Conservation (phyloP, 2,329 filamentous ascomycete species). For the Exutisphaerella laricina region DNA sequence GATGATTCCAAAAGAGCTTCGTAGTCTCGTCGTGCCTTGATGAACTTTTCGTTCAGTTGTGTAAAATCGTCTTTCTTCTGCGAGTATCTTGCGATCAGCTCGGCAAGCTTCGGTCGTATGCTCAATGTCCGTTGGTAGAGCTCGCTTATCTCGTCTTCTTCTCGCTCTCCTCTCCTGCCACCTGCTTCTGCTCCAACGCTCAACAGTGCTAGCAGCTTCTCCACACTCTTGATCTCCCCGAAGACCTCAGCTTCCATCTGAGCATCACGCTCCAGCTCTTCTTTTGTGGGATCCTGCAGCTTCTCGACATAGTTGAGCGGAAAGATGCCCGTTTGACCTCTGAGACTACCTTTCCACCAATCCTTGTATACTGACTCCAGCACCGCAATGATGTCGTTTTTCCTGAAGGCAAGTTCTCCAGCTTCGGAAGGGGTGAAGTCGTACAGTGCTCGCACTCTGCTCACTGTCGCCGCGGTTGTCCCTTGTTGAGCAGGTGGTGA, state of each 20-base stretch:
- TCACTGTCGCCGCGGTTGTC: constrained; percentile 93
- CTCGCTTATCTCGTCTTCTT: constrained; percentile 88
- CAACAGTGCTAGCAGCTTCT: constrained; percentile 78
- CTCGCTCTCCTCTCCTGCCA: constrained; percentile 61
- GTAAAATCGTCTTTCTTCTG: constrained; percentile 99
- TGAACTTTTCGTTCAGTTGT: constrained; percentile 98
- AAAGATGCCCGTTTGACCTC: constrained; percentile 95
- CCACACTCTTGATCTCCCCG: constrained; percentile 69
- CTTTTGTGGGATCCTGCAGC: constrained; percentile 84
- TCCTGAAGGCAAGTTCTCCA: constrained; percentile 91
- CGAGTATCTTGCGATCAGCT: constrained; percentile 97
- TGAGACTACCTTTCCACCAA: constrained; percentile 96
- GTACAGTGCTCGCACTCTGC: constrained; percentile 84
- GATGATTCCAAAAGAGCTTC: constrained; percentile 92
- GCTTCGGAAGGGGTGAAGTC: constrained; percentile 93
- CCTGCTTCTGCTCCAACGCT: constrained; percentile 62
- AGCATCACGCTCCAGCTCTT: constrained; percentile 90
- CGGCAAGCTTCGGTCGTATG: constrained; percentile 93
- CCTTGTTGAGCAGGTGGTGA: constrained; percentile 52
- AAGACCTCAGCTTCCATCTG: constrained; percentile 87
- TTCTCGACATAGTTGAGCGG: constrained; percentile 99
- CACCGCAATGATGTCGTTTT: constrained; percentile 94
- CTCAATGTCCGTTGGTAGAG: constrained; percentile 88
- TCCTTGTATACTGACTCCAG: constrained; percentile 98
- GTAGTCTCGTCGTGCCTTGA: constrained; percentile 95